Evolutionary conservation across 2,329 filamentous ascomycete genomes (phyloP).

Genomic region (Eurotiales sp.): DNA sequence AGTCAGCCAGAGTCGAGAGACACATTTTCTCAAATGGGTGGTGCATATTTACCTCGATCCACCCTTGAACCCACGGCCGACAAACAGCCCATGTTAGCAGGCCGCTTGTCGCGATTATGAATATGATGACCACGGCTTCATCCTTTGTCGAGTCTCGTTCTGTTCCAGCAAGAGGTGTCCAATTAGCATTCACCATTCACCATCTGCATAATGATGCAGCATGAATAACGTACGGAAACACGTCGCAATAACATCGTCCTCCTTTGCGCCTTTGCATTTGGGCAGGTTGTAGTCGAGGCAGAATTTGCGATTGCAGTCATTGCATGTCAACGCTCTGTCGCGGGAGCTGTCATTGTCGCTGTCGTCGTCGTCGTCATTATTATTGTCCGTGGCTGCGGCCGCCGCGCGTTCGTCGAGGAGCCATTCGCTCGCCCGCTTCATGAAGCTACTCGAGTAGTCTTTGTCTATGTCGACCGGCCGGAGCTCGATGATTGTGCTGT

Average conservation of each 20-base stretch:
- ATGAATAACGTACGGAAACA: constrained; percentile 54
- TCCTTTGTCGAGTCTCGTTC: constrained; percentile 66
- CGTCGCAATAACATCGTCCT: constrained; percentile 62
- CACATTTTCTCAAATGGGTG: too few species aligned
- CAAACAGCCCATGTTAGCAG: constrained; percentile 58
- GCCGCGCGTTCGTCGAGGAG: constrained; percentile 5
- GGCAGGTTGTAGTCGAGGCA: constrained; percentile 61
- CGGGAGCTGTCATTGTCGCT: constrained; percentile 27
- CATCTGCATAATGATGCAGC: not conserved
- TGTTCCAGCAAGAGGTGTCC: constrained; percentile 44
- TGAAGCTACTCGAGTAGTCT: not conserved
- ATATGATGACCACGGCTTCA: constrained; percentile 62
- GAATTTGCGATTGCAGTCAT: constrained; percentile 65
- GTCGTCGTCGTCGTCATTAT: constrained; percentile 19
- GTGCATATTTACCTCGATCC: constrained; percentile 47
- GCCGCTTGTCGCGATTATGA: constrained; percentile 60
- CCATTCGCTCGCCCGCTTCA: not conserved
- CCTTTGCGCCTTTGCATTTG: constrained; percentile 58
- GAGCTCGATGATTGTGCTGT: constrained; percentile 65
- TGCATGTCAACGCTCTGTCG: constrained; percentile 52
- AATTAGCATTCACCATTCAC: constrained; percentile 8
- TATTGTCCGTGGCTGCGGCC: constrained; percentile 21
- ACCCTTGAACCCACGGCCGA: constrained; percentile 57
- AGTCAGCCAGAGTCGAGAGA: too few species aligned
- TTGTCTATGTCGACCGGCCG: constrained; percentile 34